Conservation (phyloP, 2,329 filamentous ascomycete species). For the Botrytis porri region DNA sequence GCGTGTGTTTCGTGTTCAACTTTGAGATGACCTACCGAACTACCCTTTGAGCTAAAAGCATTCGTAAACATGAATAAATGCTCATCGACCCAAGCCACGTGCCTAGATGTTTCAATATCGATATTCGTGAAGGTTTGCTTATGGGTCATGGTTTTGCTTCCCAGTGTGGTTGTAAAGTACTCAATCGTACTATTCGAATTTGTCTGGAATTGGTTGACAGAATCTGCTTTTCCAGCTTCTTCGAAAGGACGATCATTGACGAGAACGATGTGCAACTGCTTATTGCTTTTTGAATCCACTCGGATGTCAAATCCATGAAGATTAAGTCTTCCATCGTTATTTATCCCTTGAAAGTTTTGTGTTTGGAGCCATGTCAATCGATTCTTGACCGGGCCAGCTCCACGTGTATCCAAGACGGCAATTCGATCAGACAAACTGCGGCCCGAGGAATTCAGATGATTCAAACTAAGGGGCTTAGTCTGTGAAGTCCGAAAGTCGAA, state of each 20-base stretch:
- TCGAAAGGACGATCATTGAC: constrained; percentile 39
- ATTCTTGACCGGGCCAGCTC: constrained; percentile 25
- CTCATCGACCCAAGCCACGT: constrained; percentile 38
- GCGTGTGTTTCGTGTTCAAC: not conserved
- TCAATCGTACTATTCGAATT: constrained; percentile 39
- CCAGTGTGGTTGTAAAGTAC: constrained; percentile 36
- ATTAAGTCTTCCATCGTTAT: constrained; percentile 33
- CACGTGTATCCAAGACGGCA: constrained; percentile 33
- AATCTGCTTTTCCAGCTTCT: constrained; percentile 27
- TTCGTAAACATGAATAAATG: constrained; percentile 41
- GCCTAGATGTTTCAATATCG: constrained; percentile 39
- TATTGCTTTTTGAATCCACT: constrained; percentile 22
- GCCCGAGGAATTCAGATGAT: constrained; percentile 30
- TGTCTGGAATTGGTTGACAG: constrained; percentile 30
- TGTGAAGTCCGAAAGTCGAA: not conserved
- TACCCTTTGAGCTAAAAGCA: constrained; percentile 37
- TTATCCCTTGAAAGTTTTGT: constrained; percentile 30
- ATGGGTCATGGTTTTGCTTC: constrained; percentile 35
- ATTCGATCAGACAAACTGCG: constrained; percentile 29
- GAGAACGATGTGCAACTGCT: constrained; percentile 36
- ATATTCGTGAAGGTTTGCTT: constrained; percentile 37
- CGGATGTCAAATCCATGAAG: constrained; percentile 39
- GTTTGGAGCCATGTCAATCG: constrained; percentile 29
- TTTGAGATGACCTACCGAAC: constrained; percentile 24
- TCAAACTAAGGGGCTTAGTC: constrained; percentile 24